Conservation (phyloP, 2,329 filamentous ascomycete genomes). For the Keithomyces neogunnii region DNA sequence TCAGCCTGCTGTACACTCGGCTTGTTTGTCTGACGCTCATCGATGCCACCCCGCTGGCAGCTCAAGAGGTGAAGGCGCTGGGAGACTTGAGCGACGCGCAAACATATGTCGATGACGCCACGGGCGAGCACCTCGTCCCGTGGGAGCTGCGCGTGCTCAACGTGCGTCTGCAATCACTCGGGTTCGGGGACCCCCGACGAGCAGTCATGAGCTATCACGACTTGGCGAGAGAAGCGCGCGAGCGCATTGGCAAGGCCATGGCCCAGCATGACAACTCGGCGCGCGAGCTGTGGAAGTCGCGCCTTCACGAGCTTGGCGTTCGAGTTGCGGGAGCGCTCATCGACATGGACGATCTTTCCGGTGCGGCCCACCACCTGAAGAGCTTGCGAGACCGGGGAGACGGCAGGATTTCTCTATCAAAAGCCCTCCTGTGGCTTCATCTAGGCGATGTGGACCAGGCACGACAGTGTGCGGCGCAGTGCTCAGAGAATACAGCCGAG, state of each 20-base stretch:
- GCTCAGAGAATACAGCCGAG: constrained; percentile 20
- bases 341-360: constrained; percentile 81
- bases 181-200: constrained; percentile 74
- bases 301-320: constrained; percentile 69
- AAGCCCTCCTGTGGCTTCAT: constrained; percentile 65
- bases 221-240: constrained; percentile 68
- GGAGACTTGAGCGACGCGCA: constrained; percentile 50
- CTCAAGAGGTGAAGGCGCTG: constrained; percentile 55
- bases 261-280: constrained; percentile 42
- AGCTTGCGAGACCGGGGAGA: constrained; percentile 39
- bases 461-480: constrained; percentile 37
- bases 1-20: constrained; percentile 71
- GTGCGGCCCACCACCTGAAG: constrained; percentile 65
- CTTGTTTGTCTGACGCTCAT: constrained; percentile 76
- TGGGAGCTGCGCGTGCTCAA: constrained; percentile 81
- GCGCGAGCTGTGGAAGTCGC: constrained; percentile 57
- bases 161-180: constrained; percentile 76
- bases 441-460: constrained; percentile 70
- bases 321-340: constrained; percentile 58
- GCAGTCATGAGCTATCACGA: constrained; percentile 90
- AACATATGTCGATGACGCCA: constrained; percentile 47
- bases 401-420: constrained; percentile 36
- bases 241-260: constrained; percentile 42
- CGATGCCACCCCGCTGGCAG: constrained; percentile 60
- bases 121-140: constrained; percentile 61